Percentiles rank a stretch among this genome's conserved stretches.
phyloP scores from a whole-genome alignment of 108 stramenopile species.

The Cyclostephanos invisitatus region DNA sequence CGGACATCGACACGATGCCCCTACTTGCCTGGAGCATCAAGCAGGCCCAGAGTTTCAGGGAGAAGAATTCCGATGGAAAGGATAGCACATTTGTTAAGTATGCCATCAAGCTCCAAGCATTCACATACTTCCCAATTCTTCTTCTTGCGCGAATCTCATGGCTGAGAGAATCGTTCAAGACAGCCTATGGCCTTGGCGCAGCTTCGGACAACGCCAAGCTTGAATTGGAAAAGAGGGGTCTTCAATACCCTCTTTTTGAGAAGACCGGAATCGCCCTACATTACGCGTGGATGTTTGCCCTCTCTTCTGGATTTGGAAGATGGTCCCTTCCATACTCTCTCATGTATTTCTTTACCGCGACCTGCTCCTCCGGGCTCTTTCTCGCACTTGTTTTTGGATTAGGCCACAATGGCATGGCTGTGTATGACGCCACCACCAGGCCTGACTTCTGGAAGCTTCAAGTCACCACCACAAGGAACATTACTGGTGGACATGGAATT shows the following conservation, averaged over 20 bases:
- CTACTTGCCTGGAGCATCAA: constrained; percentile 96
- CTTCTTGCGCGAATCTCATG: constrained; percentile 94
- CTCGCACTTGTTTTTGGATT: constrained; percentile 98
- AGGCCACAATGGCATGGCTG: constrained; percentile 99
- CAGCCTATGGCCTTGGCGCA: constrained; percentile 88
- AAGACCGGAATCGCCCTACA: constrained; percentile 78
- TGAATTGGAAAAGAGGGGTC: constrained; percentile 73
- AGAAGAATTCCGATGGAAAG: constrained; percentile 66
- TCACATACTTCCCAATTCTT: constrained; percentile 96
- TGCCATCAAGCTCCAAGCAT: constrained; percentile 86
- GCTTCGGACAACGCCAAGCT: constrained; percentile 81
- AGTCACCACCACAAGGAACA: constrained; percentile 98
- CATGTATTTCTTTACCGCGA: constrained; percentile 71
- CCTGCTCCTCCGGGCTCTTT: constrained; percentile 90
- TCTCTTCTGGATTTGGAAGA: constrained; percentile 76
- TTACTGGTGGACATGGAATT: constrained; percentile 91
- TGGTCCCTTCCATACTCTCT: constrained; percentile 67
- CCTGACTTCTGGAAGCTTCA: constrained; percentile 99
- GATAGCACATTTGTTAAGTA: constrained; percentile 80
- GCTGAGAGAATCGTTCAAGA: constrained; percentile 94
- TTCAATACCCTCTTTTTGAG: constrained; percentile 83
- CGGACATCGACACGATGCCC: constrained; percentile 99
- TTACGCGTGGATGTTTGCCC: constrained; percentile 80
- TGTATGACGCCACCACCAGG: constrained; percentile 91
- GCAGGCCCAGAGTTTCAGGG: constrained; percentile 91